Percentiles rank a stretch among this genome's conserved stretches.
phyloP scores from a whole-genome alignment of 2,329 filamentous ascomycete species.

The Neonectria ditissima region DNA sequence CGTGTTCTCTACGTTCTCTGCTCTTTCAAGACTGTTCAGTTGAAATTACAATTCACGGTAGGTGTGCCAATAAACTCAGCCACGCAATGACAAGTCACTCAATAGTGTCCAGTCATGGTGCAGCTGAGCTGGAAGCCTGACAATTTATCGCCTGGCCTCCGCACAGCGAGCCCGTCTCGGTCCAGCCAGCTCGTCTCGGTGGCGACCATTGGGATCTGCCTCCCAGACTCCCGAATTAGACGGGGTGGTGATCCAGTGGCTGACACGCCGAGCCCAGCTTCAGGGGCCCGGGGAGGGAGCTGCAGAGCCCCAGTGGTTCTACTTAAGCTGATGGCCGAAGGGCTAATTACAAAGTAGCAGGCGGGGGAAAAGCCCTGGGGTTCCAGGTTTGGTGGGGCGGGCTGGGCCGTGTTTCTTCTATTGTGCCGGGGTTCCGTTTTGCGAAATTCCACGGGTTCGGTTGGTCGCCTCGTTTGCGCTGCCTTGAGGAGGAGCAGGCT shows the following conservation, averaged over 20 bases:
- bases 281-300: not conserved
- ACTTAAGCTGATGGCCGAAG: no score
- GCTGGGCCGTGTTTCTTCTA: conserved; percentile 20
- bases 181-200: not conserved
- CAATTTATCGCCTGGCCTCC: not conserved
- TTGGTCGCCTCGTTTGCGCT: conserved; percentile 11
- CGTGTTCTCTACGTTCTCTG: not conserved
- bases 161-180: no score
- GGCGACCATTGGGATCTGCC: not conserved
- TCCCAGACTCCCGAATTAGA: not conserved
- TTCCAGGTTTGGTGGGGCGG: conserved; percentile 9
- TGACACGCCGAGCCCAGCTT: not conserved
- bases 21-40: not conserved
- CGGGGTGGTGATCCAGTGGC: conserved; percentile 2
- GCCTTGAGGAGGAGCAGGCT: not conserved
- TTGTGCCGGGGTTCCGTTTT: conserved; percentile 12
- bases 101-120: not conserved
- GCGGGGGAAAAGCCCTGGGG: conserved; percentile 1
- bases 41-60: not conserved
- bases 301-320: not conserved
- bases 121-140: not conserved
- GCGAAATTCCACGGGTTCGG: conserved; percentile 6
- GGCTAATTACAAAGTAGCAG: conserved; percentile 10
- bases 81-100: not conserved
- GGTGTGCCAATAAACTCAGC: not conserved